Evolutionary conservation across 345 rosid species (phyloP).

Genomic region (Syzygium jambos): DNA sequence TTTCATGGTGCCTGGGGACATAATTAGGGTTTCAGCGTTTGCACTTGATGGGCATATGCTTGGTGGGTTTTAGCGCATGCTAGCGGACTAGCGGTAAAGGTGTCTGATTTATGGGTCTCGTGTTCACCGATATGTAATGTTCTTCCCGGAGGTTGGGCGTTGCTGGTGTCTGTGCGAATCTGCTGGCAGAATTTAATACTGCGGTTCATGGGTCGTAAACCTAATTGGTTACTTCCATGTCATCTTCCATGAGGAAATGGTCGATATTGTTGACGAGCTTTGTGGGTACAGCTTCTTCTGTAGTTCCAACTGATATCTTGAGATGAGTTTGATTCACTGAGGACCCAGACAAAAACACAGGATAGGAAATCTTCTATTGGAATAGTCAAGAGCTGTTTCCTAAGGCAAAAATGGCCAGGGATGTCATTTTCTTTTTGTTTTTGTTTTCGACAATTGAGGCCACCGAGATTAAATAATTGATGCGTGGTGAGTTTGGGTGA

Average conservation of each 20-base stretch:
- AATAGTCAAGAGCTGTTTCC: background rate
- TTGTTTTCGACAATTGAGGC: background rate
- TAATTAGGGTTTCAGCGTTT: background rate
- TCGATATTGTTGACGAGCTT: background rate
- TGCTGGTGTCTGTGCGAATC: background rate
- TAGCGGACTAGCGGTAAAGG: background rate
- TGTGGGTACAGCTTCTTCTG: background rate
- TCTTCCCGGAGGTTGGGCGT: background rate
- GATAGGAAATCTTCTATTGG: background rate
- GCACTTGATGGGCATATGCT: background rate
- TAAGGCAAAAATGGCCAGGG: background rate
- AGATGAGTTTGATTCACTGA: background rate
- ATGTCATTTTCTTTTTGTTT: no score
- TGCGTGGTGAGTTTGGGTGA: background rate
- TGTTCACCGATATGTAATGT: background rate
- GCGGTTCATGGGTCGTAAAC: background rate
- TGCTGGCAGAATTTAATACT: background rate
- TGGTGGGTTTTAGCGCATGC: background rate
- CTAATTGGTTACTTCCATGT: background rate
- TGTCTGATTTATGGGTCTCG: background rate
- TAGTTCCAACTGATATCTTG: background rate
- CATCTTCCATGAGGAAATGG: background rate
- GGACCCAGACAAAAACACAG: background rate
- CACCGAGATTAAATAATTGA: background rate
- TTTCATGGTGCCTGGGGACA: background rate